Evolutionary conservation across 2,329 filamentous ascomycete genomes (phyloP).

Genomic region (Leptoxyphium fumago): DNA sequence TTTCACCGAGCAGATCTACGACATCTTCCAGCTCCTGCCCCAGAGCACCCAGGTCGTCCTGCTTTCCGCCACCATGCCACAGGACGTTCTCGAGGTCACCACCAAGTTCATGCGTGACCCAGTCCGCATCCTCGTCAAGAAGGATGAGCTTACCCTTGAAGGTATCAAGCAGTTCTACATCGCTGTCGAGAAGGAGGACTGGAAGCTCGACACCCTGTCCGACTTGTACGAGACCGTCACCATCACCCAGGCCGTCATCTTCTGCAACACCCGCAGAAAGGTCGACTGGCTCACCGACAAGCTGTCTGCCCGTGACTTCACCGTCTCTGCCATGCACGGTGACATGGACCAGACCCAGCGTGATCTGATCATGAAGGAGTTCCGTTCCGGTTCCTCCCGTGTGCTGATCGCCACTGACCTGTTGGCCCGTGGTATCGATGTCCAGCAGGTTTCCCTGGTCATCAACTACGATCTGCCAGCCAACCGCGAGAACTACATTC

Average conservation of each 20-base stretch:
- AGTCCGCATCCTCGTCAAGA: slow-evolving; percentile 98
- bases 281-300: slow-evolving; percentile 99
- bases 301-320: slow-evolving; percentile 94
- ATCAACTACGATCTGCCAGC: slow-evolving; percentile 99
- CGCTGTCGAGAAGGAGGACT: slow-evolving; percentile 99
- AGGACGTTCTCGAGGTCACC: slow-evolving; percentile 97
- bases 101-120: slow-evolving; percentile 99
- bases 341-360: slow-evolving; percentile 98
- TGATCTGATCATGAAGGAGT: slow-evolving; percentile 99
- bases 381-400: slow-evolving; percentile 96
- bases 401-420: slow-evolving; percentile 97
- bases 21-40: slow-evolving; percentile 97
- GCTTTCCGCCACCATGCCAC: slow-evolving; percentile 94
- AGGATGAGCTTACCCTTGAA: slow-evolving; percentile 97
- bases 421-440: slow-evolving; percentile 97
- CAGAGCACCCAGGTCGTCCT: slow-evolving; percentile 98
- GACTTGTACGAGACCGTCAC: slow-evolving; percentile 99
- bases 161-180: slow-evolving; percentile 99
- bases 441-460: slow-evolving; percentile 97
- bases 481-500: slow-evolving; percentile 99
- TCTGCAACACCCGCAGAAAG: slow-evolving; percentile 99
- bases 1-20: slow-evolving; percentile 99
- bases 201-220: slow-evolving; percentile 98
- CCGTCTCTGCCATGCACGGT: slow-evolving; percentile 98
- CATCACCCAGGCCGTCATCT: slow-evolving; percentile 98